Base-by-base conservation (phyloP, 371 early-diverging fungal species). In the Neoconidiobolus thromboides region DNA sequence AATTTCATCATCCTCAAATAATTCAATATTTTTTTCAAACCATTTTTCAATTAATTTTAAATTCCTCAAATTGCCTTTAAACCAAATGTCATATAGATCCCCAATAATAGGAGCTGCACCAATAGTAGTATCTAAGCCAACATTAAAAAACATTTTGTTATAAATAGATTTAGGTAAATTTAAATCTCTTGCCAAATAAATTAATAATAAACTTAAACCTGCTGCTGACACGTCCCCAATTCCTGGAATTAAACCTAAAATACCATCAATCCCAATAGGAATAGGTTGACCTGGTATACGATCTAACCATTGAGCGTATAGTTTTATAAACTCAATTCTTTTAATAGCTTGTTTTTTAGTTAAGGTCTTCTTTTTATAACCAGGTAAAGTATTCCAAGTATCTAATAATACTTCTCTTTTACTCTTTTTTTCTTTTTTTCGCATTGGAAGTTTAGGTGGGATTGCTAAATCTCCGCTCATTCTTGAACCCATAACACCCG, bases 61-160 rank as follows among this genome's bases (percentile, higher is more conserved):
- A 43, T 64, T 64, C 2, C 60, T 55, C 36, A 64, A 7, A 58
- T 64, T 64, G 41, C 61, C 37, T 48, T 61, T 62, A 48, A 55
- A 64, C 40, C 62, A 41, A 14, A 64, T 5, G 49, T 64, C 65
- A 12, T 62, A 58, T 4, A 58, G 7, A 44, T 61, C 65, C n/a
- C 65, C 65, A 38, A 64, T 26, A 1, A 52, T 5, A 4, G 65
- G 65, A 12, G 62, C 2, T 5, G 56, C 39, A 40, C 65, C 65
- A 7, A 64, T 42, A 41, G 55, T 26, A 10, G 42, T 36, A 42
- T 64, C 65, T 12, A 64, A 2, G 7, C 48, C 12, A 26, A 61
- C 52, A 42, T 61, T 56, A 2, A 38, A 9, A 26, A 61, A 40
- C 65, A 62, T 64, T 48, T 48, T 38, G 15, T 26, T 6, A 2